Evolutionary conservation across 306 rosid genomes (phyloP).

Genomic region (Inga leiocalycina): DNA sequence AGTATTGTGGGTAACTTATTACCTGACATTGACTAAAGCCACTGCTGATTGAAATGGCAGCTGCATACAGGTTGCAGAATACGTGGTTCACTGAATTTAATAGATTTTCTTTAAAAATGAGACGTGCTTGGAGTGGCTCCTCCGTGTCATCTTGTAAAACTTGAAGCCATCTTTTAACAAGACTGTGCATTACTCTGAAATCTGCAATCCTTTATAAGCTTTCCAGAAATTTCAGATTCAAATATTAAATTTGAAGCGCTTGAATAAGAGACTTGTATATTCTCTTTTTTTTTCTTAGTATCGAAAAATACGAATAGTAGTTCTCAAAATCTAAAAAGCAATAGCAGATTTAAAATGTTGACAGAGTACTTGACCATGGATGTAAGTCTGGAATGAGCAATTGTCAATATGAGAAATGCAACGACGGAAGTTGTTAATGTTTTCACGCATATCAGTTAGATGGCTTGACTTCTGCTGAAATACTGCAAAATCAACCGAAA

Average conservation of each 20-base stretch:
- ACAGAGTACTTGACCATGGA: conserved; percentile 52
- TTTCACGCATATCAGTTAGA: conserved; percentile 51
- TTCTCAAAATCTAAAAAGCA: conserved; percentile 19
- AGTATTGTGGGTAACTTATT: conserved; percentile 8
- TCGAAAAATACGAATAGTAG: background rate
- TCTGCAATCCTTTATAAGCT: conserved; percentile 53
- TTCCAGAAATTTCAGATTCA: conserved; percentile 17
- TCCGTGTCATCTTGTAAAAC: conserved; percentile 64
- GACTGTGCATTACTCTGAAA: conserved; percentile 65
- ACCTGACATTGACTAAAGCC: conserved; percentile 68
- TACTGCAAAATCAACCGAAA: conserved; percentile 70
- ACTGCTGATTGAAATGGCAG: conserved; percentile 51
- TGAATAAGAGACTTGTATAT: background rate
- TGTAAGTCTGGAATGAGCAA: conserved; percentile 66
- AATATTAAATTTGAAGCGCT: conserved; percentile 2
- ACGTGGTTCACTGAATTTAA: conserved; percentile 62
- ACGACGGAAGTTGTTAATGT: conserved; percentile 50
- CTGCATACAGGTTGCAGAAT: conserved; percentile 58
- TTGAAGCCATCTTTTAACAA: conserved; percentile 68
- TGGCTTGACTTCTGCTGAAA: conserved; percentile 70
- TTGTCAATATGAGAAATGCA: conserved; percentile 66
- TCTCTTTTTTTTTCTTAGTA: background rate
- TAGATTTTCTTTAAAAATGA: conserved; percentile 55
- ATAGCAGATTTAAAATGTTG: background rate
- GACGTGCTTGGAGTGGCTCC: conserved; percentile 60